Evolutionary conservation across 306 rosid species (phyloP).

Genomic region (Abrus pulchellus): DNA sequence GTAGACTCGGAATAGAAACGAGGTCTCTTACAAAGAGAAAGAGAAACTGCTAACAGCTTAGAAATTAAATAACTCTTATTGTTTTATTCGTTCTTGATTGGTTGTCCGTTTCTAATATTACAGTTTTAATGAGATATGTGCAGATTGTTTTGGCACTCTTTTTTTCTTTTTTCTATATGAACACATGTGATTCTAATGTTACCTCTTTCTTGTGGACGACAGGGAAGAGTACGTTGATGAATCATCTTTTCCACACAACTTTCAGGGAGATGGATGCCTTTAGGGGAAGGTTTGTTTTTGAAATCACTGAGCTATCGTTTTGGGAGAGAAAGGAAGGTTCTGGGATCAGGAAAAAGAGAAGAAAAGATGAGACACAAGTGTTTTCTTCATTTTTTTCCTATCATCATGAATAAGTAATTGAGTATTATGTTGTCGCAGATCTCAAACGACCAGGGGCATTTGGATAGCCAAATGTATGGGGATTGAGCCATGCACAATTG

Average conservation of each 20-base stretch:
- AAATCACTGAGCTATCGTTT: constrained; percentile 5
- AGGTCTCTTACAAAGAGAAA: background rate
- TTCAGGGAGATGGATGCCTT: constrained; percentile 97
- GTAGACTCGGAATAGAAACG: no score
- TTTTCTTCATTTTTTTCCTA: background rate
- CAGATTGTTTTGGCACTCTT: constrained; percentile 1
- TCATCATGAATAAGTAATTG: constrained; percentile 22
- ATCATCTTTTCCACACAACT: constrained; percentile 81
- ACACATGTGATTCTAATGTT: constrained; percentile 30
- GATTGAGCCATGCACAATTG: constrained; percentile 87
- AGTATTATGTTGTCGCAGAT: constrained; percentile 57
- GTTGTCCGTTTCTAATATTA: constrained; percentile 36
- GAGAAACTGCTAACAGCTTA: background rate
- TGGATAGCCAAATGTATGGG: constrained; percentile 92
- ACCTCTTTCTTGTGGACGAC: constrained; percentile 44
- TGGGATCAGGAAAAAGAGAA: background rate
- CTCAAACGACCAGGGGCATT: constrained; percentile 93
- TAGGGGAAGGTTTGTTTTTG: constrained; percentile 77
- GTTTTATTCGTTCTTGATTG: background rate
- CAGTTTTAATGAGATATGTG: constrained; percentile 26
- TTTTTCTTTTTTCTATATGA: constrained; percentile 6
- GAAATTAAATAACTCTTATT: background rate
- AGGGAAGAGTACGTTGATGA: constrained; percentile 95
- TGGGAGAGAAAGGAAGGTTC: background rate
- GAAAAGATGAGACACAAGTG: constrained; percentile 7